Evolutionary conservation across 2,329 filamentous ascomycete species (phyloP), one percentile per base, ranked within the genome.

Genomic region (Furcasterigmium furcatum): DNA sequence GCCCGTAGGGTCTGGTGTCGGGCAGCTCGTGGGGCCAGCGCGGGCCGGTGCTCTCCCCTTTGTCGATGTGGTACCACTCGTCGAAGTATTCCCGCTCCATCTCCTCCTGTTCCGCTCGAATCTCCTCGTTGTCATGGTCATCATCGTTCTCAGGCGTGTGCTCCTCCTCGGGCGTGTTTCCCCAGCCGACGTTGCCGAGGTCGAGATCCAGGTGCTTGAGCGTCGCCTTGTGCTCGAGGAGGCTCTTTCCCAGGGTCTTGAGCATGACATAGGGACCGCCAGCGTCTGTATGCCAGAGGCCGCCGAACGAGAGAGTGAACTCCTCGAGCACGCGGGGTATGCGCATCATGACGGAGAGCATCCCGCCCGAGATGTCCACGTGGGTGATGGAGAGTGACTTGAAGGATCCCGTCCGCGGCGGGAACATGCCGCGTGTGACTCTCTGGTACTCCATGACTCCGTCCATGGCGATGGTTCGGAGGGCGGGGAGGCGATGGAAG

Each of bases 71-170:
- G 29, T 32, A 44, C 32, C 38, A 47, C 20, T 43, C 24, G 52
- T 59, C 29, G 65, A 68, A 63, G 64, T 58, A 1, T 61, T n/a
- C n/a, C n/a, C n/a, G n/a, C n/a, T n/a, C n/a, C n/a, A n/a, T n/a
- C n/a, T n/a, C n/a, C n/a, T n/a, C n/a, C n/a, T n/a, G n/a, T n/a
- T n/a, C n/a, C n/a, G n/a, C n/a, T n/a, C n/a, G n/a, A n/a, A n/a
- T n/a, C n/a, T n/a, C n/a, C n/a, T 59, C 18, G 34, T 58, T 2
- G 42, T 68, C 22, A 58, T 64, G 12, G 62, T 52, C 35, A 54
- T 68, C 32, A 3, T 40, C 41, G 3, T 41, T 27, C 0, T 44
- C 36, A 3, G 14, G 10, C 8, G 16, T 13, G 14, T 24, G 36
- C 6, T 41, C 38, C 27, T 45, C 44, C 9, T 45, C 29, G 2